Base-by-base conservation (phyloP, 768 basidiomycete genomes). In the Psilocybe subaeruginosa region DNA sequence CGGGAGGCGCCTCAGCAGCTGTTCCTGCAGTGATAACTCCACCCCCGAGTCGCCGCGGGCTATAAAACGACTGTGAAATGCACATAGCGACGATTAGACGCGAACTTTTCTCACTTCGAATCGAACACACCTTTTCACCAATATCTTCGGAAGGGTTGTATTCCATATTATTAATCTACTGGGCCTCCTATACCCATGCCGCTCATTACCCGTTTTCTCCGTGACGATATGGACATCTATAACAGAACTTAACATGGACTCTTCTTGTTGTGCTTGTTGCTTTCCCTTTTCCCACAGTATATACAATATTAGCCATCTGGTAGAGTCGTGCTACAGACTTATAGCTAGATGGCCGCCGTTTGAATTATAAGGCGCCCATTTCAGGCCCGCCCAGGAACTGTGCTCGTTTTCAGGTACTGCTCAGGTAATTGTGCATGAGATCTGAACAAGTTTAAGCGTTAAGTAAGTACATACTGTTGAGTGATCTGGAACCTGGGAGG, bases 1-100 rank as follows among this genome's bases (percentile, higher is more conserved):
- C 64, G 14, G 66, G 67, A 31, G 66, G 55, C 3, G 64, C 51
- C 27, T 50, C 58, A 35, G 63, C 58, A 14, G 67, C 62, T 37
- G 61, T 60, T 8, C 62, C 63, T 54, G 69, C 66, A 12, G 54
- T 64, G 14, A 64, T 60, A 27, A 61, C 69, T 1, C 61, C 64
- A 53, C 64, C 65, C 3, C 64, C 68, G 35, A 54, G 30, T 27
- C 69, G 62, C n/a, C 59, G 62, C 33, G 58, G 66, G 49, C 17
- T 54, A n/a, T 58, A 43, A 53, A 30, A 17, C 41, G 14, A 8
- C 41, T 14, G 6, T n/a, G 41, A 5, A 8, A 43, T 16, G 11
- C 4, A 43, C 41, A 16, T 5, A 43, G 8, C 41, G 41, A 8
- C 41, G n/a, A 43, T 9, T 16, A 14, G 4, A 16, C n/a, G 41